phyloP scores from a whole-genome alignment of 192 early-diverging fungal genomes.

The Spizellomyces sp. region DNA sequence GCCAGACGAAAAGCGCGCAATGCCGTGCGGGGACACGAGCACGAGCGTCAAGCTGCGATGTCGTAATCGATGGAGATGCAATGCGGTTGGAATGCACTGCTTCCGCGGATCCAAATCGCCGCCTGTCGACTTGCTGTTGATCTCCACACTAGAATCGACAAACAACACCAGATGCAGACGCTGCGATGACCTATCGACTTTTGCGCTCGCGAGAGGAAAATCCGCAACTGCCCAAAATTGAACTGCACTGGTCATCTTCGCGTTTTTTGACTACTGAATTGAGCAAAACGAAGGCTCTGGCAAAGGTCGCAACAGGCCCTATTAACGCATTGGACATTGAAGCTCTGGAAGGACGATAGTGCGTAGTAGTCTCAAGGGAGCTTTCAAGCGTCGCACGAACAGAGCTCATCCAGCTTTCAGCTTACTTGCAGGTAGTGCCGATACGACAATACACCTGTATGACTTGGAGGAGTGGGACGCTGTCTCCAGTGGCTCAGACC shows the following conservation, averaged over 20 bases:
- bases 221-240: neutral
- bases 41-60: no score
- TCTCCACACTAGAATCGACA: no score
- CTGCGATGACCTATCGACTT: neutral
- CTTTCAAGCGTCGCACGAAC: neutral
- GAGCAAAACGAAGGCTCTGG: neutral
- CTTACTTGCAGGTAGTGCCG: constrained; percentile 63
- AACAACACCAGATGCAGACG: no score
- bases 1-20: no score
- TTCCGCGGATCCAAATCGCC: no score
- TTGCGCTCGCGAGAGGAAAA: neutral
- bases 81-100: no score
- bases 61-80: no score
- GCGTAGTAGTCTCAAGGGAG: constrained; percentile 20
- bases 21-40: no score
- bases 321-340: constrained; percentile 58
- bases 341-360: constrained; percentile 58
- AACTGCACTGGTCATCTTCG: neutral
- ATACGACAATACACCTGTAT: constrained; percentile 61
- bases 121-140: no score
- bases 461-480: constrained; percentile 54
- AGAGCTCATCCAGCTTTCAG: constrained; percentile 35
- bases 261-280: neutral
- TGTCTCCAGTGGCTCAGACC: constrained; percentile 27
- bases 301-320: constrained; percentile 9